These are phyloP conservation scores for Penicillium sp. DNA, from an alignment of 2,329 filamentous ascomycete genomes.

Conservation along the genomic window DNA sequence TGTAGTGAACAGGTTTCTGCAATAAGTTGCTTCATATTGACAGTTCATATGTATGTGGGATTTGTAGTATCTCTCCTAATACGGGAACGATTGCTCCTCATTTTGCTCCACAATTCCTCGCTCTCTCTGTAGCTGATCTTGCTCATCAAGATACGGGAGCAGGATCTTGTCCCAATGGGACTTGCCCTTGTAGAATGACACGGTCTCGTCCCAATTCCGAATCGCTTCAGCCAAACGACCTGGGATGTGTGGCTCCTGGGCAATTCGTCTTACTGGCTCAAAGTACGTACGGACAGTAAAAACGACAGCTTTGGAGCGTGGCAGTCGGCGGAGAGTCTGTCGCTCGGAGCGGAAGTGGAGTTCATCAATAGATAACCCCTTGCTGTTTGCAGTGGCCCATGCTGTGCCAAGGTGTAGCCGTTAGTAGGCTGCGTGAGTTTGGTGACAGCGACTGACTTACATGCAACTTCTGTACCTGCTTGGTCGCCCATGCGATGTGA, in stretches of 20 bases:
- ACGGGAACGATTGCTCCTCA: not conserved
- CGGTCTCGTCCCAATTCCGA: not conserved
- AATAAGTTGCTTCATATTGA: not conserved
- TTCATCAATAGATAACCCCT: not conserved
- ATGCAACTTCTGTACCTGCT: conserved; percentile 23
- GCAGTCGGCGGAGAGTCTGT: conserved; percentile 1
- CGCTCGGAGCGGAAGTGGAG: not conserved
- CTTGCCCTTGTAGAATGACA: conserved; percentile 4
- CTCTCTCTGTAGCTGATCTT: not conserved
- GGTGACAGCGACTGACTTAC: conserved; percentile 2
- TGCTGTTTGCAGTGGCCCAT: conserved; percentile 1
- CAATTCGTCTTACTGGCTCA: not conserved
- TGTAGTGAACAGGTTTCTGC: not conserved
- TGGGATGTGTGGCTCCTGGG: not conserved
- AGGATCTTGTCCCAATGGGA: conserved; percentile 1
- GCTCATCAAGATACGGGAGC: not conserved
- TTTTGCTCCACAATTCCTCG: not conserved
- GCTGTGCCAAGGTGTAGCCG: not conserved
- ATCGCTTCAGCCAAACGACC: not conserved
- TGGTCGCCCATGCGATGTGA: conserved; percentile 29
- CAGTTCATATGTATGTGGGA: not conserved
- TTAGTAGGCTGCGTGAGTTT: not conserved
- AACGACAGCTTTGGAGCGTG: not conserved
- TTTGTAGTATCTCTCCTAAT: not conserved
- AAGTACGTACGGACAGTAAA: not conserved